phyloP scores from a whole-genome alignment of 116 monocot genomes.

The Iris pallida region DNA sequence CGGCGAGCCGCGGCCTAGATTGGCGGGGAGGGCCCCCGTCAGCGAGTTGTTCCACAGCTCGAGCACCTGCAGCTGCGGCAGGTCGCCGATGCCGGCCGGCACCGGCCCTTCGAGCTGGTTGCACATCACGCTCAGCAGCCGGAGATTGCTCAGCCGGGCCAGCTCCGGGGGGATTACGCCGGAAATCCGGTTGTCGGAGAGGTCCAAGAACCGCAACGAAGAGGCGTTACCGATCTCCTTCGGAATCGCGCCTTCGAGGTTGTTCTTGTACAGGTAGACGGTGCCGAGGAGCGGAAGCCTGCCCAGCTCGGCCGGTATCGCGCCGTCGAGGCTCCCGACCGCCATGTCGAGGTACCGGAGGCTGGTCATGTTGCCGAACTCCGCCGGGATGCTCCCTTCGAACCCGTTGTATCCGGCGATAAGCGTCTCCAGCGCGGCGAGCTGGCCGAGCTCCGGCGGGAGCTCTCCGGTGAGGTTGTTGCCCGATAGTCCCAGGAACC shows the following conservation, averaged over 20 bases:
- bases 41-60: slow-evolving; percentile 92
- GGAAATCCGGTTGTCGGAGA: slow-evolving; percentile 76
- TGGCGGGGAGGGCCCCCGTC: slow-evolving; percentile 48
- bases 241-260: slow-evolving; percentile 64
- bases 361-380: slow-evolving; percentile 60
- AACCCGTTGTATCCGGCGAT: slow-evolving; percentile 86
- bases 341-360: slow-evolving; percentile 86
- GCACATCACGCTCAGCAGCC: slow-evolving; percentile 86
- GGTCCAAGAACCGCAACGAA: slow-evolving; percentile 46
- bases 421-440: slow-evolving; percentile 63
- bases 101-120: slow-evolving; percentile 58
- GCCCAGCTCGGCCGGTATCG: slow-evolving; percentile 66
- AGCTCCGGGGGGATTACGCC: slow-evolving; percentile 67
- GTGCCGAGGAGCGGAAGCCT: slow-evolving; percentile 39
- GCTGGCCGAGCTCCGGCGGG: slow-evolving; percentile 56
- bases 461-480: slow-evolving; percentile 69
- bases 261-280: slow-evolving; percentile 70
- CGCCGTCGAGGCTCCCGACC: slow-evolving; percentile 51
- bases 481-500: slow-evolving; percentile 79
- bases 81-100: slow-evolving; percentile 43
- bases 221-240: slow-evolving; percentile 58
- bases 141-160: slow-evolving; percentile 39
- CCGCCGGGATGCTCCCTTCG: slow-evolving; percentile 59
- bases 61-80: slow-evolving; percentile 50
- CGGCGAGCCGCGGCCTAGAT: slow-evolving; percentile 50